Evolutionary conservation across 2,329 filamentous ascomycete genomes (phyloP), one percentile per base, ranked within the genome.

Genomic region (Xylariaceae sp.): DNA sequence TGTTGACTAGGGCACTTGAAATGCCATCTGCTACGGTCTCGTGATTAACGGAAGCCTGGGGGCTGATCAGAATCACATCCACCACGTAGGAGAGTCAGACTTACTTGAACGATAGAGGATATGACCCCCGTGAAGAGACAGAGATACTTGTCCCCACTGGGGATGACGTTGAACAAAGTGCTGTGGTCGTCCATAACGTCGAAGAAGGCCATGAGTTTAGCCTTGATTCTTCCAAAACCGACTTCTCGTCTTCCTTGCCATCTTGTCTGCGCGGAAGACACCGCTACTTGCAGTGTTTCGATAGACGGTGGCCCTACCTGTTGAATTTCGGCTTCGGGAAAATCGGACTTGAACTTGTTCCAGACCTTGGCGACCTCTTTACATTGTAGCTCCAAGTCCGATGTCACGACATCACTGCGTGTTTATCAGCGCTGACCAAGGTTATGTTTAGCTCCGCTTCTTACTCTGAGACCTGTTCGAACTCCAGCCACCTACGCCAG

Each of bases 111-210:
- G 9, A 47, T 32, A 9, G 44, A 41, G 15, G 41, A 43, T n/a
- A 47, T 19, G 1, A 47, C 41, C 2, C 41, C 41, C 11, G 38
- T 37, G 13, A 47, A 33, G 1, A 47, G 31, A 24, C 32, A 38
- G 13, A 35, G 34, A 35, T 47, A 47, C 30, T 41, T 43, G 11
- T 43, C 41, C 6, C 41, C 37, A 9, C 34, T 33, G 3, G 44
- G 41, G n/a, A 47, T 41, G 12, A 43, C 41, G 17, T 41, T 43
- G 24, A 47, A 47, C 2, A 47, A 35, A 2, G 37, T 30, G 15
- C 41, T 40, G 31, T 47, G 31, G 12, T 34, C 41, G 8, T 47
- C 41, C 19, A 47, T 28, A 8, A 37, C 38, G 16, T 41, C 41
- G 3, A 43, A 18, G 12, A 47, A 47, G 0, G 33, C 24, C 12